A percentile compares a stretch with the other conserved stretches of the same genome.
Evolutionary conservation across 1,284 basidiomycete species (phyloP).

Genomic region (Chalciporus sp.): DNA sequence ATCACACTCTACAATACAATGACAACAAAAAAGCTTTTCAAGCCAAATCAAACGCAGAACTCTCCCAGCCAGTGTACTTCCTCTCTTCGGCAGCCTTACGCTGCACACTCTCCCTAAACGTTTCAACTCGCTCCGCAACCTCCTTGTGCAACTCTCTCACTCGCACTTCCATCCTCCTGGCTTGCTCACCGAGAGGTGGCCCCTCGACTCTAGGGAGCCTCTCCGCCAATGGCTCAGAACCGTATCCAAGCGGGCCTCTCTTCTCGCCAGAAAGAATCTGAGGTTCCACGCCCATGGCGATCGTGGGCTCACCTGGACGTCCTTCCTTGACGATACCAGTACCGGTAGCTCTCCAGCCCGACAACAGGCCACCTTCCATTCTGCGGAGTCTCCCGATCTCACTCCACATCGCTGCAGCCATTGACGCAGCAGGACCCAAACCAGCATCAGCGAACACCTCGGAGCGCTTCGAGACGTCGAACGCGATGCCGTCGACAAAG

Average conservation of each 20-base stretch:
- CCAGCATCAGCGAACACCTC: slow-evolving; percentile 69
- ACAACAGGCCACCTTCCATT: slow-evolving; percentile 39
- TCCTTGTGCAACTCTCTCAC: slow-evolving; percentile 13
- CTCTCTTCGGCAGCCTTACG: slow-evolving; percentile 23
- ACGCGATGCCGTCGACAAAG: slow-evolving; percentile 54
- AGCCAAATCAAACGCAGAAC: slow-evolving; percentile 27
- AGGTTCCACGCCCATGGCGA: slow-evolving; percentile 71
- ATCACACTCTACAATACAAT: background rate
- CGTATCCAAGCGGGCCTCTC: slow-evolving; percentile 59
- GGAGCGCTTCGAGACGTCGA: slow-evolving; percentile 55
- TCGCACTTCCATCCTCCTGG: slow-evolving; percentile 3
- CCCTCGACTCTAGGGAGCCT: slow-evolving; percentile 25
- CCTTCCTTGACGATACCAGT: slow-evolving; percentile 59
- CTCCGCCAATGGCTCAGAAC: slow-evolving; percentile 48
- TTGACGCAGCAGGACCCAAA: slow-evolving; percentile 45
- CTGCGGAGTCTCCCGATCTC: slow-evolving; percentile 59
- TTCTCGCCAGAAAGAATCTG: slow-evolving; percentile 68
- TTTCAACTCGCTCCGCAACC: slow-evolving; percentile 20
- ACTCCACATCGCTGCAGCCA: slow-evolving; percentile 63
- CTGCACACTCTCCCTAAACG: slow-evolving; percentile 32
- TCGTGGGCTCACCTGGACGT: slow-evolving; percentile 39
- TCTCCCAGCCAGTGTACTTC: slow-evolving; percentile 28
- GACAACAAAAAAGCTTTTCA: background rate
- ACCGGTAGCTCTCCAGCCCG: slow-evolving; percentile 56
- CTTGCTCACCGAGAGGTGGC: background rate